phyloP scores from a whole-genome alignment of 164 flowering plant genomes.

The Stephania cephalantha region DNA sequence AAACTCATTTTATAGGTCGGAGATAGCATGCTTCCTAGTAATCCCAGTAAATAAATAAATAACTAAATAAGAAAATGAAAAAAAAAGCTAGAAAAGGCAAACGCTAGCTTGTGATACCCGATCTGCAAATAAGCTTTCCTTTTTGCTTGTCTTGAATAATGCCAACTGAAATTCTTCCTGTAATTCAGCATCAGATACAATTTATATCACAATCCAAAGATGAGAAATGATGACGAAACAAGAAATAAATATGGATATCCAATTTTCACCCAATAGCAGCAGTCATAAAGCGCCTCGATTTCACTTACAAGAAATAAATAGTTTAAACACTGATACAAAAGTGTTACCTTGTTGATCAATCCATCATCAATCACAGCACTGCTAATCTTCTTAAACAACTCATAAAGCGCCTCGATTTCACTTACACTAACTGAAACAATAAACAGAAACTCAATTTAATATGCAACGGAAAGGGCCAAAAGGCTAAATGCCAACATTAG shows the following conservation, averaged over 20 bases:
- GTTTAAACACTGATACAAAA: background rate
- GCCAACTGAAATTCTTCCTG: slow-evolving; percentile 91
- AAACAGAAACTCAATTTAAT: too few species aligned
- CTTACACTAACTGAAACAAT: slow-evolving; percentile 79
- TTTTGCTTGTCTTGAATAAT: slow-evolving; percentile 81
- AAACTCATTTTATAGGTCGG: too few species aligned
- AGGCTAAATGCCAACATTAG: slow-evolving; percentile 38
- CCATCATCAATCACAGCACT: slow-evolving; percentile 90
- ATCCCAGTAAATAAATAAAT: too few species aligned
- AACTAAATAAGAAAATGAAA: too few species aligned
- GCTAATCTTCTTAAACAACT: slow-evolving; percentile 87
- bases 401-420: slow-evolving; percentile 80
- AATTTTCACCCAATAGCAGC: background rate
- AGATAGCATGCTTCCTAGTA: too few species aligned
- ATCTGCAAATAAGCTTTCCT: slow-evolving; percentile 84
- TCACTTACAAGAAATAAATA: background rate
- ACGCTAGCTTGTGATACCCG: slow-evolving; percentile 35
- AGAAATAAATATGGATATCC: background rate
- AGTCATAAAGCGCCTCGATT: background rate
- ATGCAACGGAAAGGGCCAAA: too few species aligned
- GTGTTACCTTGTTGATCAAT: slow-evolving; percentile 70
- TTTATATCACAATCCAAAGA: background rate
- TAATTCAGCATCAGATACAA: slow-evolving; percentile 4
- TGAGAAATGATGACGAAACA: background rate
- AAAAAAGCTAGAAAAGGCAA: background rate